phyloP scores from a whole-genome alignment of 2,329 filamentous ascomycete species.

The Exophiala aquamarina region DNA sequence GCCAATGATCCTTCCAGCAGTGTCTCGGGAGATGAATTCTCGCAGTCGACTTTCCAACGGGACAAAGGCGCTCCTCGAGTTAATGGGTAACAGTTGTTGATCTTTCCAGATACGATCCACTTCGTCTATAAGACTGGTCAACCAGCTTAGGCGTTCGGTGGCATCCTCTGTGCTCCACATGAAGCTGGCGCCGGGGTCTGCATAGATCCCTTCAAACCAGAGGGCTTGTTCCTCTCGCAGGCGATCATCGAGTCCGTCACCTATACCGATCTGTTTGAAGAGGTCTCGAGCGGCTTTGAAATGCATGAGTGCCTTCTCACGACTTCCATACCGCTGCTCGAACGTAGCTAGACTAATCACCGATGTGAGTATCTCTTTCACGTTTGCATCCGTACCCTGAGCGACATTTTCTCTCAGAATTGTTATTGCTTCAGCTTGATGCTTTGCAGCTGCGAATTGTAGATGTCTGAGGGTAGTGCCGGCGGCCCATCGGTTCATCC shows the following conservation, averaged over 20 bases:
- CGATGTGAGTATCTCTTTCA: constrained; percentile 13
- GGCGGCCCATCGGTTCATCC: constrained; percentile 13
- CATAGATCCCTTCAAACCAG: constrained; percentile 21
- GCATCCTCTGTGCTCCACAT: constrained; percentile 17
- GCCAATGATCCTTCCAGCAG: constrained; percentile 9
- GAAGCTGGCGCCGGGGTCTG: constrained; percentile 13
- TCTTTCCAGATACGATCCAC: constrained; percentile 18
- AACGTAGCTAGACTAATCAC: constrained; percentile 17
- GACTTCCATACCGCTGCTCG: constrained; percentile 18
- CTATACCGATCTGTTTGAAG: constrained; percentile 13
- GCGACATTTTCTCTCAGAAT: constrained; percentile 13
- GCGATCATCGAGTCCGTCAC: constrained; percentile 10
- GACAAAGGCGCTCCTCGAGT: constrained; percentile 4
- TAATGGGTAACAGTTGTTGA: constrained; percentile 2
- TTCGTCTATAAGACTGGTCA: constrained; percentile 11
- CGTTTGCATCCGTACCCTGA: constrained; percentile 8
- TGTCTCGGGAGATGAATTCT: constrained; percentile 14
- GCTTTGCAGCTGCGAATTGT: constrained; percentile 15
- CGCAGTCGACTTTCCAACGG: constrained; percentile 5
- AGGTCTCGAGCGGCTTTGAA: constrained; percentile 14
- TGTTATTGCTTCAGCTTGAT: constrained; percentile 15
- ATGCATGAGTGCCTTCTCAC: constrained; percentile 10
- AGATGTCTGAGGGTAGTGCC: constrained; percentile 6
- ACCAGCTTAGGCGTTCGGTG: constrained; percentile 7
- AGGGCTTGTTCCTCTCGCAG: constrained; percentile 19